Evolutionary conservation across 768 basidiomycete species (phyloP).

Genomic region (Flagelloscypha sp.): DNA sequence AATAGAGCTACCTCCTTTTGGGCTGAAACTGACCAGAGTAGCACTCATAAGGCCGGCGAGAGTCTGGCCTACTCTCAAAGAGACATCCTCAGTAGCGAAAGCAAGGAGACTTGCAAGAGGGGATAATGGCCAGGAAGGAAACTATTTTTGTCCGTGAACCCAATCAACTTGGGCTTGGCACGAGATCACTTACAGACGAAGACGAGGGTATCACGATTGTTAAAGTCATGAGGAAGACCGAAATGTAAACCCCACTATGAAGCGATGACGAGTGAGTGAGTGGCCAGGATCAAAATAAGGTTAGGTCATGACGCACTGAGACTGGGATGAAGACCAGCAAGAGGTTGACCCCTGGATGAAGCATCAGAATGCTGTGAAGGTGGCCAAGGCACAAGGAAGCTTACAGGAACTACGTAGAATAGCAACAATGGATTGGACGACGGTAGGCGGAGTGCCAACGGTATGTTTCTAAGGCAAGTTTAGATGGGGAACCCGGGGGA

Average conservation of each 20-base stretch:
- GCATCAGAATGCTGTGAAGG: background rate
- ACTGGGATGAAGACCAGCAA: conserved; percentile 65
- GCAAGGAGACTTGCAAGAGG: conserved; percentile 78
- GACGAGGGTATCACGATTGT: conserved; percentile 47
- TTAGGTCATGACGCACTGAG: conserved; percentile 35
- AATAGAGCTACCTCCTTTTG: no score
- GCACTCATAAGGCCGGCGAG: conserved; percentile 81
- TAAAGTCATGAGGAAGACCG: conserved; percentile 30
- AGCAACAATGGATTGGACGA: conserved; percentile 39
- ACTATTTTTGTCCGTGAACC: no score
- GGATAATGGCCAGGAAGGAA: conserved; percentile 76
- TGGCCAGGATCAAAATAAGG: background rate
- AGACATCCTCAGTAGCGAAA: conserved; percentile 81
- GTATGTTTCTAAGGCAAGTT: no score
- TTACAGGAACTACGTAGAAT: conserved; percentile 53
- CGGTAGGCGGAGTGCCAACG: conserved; percentile 38
- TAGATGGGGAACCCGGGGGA: no score
- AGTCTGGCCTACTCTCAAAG: conserved; percentile 75
- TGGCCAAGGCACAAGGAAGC: conserved; percentile 10
- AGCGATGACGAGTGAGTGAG: conserved; percentile 1
- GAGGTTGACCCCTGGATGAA: conserved; percentile 54
- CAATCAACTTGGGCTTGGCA: conserved; percentile 2
- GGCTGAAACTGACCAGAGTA: conserved; percentile 49
- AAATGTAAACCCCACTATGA: conserved; percentile 69
- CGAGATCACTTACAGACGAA: conserved; percentile 55